Evolutionary conservation across 1,284 basidiomycete genomes (phyloP).

Genomic region (Pseudozyma hubeiensis): DNA sequence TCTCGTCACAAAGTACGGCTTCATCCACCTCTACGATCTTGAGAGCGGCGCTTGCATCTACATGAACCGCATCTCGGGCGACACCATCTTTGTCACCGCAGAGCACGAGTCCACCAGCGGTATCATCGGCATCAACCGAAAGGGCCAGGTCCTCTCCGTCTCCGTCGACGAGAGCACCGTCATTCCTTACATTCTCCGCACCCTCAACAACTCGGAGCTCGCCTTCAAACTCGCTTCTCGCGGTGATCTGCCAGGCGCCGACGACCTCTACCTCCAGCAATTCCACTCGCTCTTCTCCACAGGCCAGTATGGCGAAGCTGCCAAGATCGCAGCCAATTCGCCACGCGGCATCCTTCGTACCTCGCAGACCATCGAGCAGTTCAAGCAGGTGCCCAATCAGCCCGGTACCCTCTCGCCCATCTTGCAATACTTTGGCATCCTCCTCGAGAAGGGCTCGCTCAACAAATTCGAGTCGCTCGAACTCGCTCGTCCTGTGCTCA

Average conservation of each 20-base stretch:
- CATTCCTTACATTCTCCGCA: conserved; percentile 92
- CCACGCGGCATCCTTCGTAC: conserved; percentile 96
- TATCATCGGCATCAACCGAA: conserved; percentile 99
- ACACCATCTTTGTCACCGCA: conserved; percentile 98
- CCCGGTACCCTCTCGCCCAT: conserved; percentile 94
- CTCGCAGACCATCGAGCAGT: conserved; percentile 93
- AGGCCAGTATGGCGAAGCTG: conserved; percentile 94
- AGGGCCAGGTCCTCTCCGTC: conserved; percentile 97
- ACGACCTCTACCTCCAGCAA: conserved; percentile 95
- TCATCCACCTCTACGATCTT: conserved; percentile 99
- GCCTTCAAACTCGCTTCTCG: conserved; percentile 98
- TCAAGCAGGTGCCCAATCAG: conserved; percentile 92
- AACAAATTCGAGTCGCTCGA: conserved; percentile 97
- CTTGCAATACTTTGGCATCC: conserved; percentile 96
- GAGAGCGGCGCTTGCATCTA: conserved; percentile 99
- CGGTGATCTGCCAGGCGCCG: conserved; percentile 96
- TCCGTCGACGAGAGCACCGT: conserved; percentile 96
- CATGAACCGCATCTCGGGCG: conserved; percentile 99
- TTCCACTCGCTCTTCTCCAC: conserved; percentile 92
- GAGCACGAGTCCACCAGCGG: conserved; percentile 93
- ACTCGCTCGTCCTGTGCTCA: conserved; percentile 92
- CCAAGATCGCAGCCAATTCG: conserved; percentile 97
- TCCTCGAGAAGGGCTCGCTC: conserved; percentile 96
- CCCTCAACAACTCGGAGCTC: conserved; percentile 96
- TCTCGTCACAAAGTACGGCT: conserved; percentile 98